These are phyloP conservation scores for Fusarium udum DNA, from an alignment of 2,329 filamentous ascomycete species.

Conservation along the genomic window DNA sequence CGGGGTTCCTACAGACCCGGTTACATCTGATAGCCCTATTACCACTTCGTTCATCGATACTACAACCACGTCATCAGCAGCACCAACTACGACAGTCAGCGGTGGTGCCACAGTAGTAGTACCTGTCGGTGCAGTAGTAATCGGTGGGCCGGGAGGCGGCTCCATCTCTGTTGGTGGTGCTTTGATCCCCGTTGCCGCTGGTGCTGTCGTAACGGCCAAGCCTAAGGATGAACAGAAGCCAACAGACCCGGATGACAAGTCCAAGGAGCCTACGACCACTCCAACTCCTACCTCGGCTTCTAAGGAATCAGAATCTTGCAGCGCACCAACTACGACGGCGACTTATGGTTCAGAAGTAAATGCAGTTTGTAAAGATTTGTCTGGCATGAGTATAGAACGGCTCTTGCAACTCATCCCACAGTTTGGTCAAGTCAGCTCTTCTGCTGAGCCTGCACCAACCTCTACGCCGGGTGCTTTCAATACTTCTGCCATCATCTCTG, in stretches of 20 bases:
- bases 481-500: neutral
- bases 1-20: neutral
- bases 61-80: neutral
- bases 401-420: neutral
- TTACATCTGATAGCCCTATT: neutral
- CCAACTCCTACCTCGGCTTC: neutral
- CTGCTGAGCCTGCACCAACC: neutral
- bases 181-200: neutral
- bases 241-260: neutral
- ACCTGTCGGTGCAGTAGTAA: rapidly evolving
- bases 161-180: rapidly evolving
- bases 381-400: neutral
- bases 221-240: neutral
- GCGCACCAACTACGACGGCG: neutral
- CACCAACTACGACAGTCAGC: neutral
- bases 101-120: neutral
- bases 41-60: neutral
- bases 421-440: neutral
- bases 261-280: neutral
- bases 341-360: neutral
- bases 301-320: neutral
- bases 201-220: neutral
- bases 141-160: neutral
- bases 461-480: neutral
- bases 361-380: neutral